Percentiles rank a stretch among this genome's conserved stretches.
Evolutionary conservation across 2,329 filamentous ascomycete genomes (phyloP).

Genomic region (Hyphodiscus sp.): DNA sequence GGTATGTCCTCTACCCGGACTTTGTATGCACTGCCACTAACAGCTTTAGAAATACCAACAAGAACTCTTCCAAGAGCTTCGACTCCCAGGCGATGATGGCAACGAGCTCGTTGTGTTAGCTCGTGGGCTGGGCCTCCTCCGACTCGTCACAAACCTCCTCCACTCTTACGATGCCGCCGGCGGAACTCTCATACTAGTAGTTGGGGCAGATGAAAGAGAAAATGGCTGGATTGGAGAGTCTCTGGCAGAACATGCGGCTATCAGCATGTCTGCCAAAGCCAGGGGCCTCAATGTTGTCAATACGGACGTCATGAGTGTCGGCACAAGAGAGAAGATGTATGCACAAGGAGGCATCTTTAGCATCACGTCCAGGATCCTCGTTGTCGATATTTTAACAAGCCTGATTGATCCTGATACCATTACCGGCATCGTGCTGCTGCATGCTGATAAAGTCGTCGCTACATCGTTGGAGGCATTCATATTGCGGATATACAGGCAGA

Average conservation of each 20-base stretch:
- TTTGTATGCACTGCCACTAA: slow-evolving; percentile 7
- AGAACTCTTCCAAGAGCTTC: slow-evolving; percentile 85
- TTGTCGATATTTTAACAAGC: slow-evolving; percentile 85
- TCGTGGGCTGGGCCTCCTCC: slow-evolving; percentile 83
- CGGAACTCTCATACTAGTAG: slow-evolving; percentile 82
- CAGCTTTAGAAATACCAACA: slow-evolving; percentile 74
- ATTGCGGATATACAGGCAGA: slow-evolving; percentile 84
- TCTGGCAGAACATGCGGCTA: slow-evolving; percentile 87
- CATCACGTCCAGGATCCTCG: slow-evolving; percentile 89
- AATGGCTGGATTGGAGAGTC: slow-evolving; percentile 97
- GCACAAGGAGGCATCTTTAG: slow-evolving; percentile 84
- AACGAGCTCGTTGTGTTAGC: slow-evolving; percentile 89
- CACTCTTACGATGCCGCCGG: slow-evolving; percentile 96
- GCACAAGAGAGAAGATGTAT: slow-evolving; percentile 87
- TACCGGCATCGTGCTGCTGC: slow-evolving; percentile 79
- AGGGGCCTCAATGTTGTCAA: slow-evolving; percentile 88
- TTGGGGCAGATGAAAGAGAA: slow-evolving; percentile 86
- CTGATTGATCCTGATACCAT: slow-evolving; percentile 77
- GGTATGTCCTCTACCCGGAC: slow-evolving; percentile 34
- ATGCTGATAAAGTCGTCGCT: slow-evolving; percentile 79
- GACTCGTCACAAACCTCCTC: slow-evolving; percentile 89
- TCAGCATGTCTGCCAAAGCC: slow-evolving; percentile 75
- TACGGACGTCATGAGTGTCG: slow-evolving; percentile 86
- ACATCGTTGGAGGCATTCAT: slow-evolving; percentile 95
- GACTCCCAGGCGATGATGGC: slow-evolving; percentile 52